These are phyloP conservation scores for Biancaea sappan DNA, from an alignment of 306 rosid species.

Conservation along the genomic window DNA sequence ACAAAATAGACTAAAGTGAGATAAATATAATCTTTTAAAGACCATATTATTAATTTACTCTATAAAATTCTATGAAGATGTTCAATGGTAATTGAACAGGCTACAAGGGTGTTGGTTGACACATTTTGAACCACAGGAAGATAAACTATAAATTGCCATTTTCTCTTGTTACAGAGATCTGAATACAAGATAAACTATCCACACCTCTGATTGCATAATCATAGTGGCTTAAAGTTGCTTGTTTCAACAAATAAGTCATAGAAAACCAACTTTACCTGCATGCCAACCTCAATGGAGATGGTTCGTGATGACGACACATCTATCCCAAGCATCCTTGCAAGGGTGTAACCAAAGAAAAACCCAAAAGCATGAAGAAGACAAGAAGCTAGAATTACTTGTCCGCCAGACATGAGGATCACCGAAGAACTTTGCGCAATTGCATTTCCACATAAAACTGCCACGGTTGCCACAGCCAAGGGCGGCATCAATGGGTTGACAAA, in stretches of 20 bases:
- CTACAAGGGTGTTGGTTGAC: too few species aligned
- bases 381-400: conserved; percentile 62
- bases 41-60: too few species aligned
- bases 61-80: too few species aligned
- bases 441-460: conserved; percentile 75
- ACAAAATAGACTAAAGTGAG: too few species aligned
- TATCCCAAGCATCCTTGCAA: conserved; percentile 64
- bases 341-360: conserved; percentile 70
- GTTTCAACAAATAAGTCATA: neutral
- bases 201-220: neutral
- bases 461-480: conserved; percentile 78
- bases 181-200: neutral
- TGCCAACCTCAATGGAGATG: conserved; percentile 88
- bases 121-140: too few species aligned
- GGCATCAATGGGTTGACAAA: conserved; percentile 81
- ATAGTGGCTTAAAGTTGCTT: neutral
- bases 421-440: conserved; percentile 79
- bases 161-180: neutral
- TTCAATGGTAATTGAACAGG: too few species aligned
- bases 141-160: too few species aligned
- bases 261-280: conserved; percentile 61
- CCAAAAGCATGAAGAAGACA: conserved; percentile 76
- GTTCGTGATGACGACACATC: conserved; percentile 74
- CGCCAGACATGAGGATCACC: conserved; percentile 71
- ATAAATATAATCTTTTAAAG: too few species aligned